These are phyloP conservation scores for Friedmanniomyces endolithicus DNA, from an alignment of 495 filamentous ascomycete species.

Conservation along the genomic window DNA sequence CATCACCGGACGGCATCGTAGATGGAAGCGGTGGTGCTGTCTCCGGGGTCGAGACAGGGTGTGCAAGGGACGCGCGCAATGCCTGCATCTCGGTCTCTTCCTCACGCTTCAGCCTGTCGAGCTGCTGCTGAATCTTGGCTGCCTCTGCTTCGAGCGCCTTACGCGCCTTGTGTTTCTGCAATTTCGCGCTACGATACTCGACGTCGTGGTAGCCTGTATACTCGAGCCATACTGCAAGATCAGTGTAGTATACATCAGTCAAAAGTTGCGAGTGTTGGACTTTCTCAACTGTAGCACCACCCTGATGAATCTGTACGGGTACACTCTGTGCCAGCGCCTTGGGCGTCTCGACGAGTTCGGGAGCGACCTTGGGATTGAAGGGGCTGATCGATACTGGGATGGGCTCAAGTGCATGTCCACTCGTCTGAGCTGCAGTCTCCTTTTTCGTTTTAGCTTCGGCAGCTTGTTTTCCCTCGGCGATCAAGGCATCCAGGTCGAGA, in stretches of 20 bases:
- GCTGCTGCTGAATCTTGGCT: constrained; percentile 20
- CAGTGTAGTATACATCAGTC: constrained; percentile 25
- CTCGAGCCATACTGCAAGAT: constrained; percentile 49
- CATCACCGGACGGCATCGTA: background rate
- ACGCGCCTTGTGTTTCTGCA: constrained; percentile 36
- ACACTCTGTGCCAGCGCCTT: background rate
- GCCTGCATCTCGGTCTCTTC: constrained; percentile 15
- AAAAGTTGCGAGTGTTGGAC: background rate
- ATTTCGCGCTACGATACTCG: constrained; percentile 36
- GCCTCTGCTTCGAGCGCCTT: constrained; percentile 27
- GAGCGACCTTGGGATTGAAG: background rate
- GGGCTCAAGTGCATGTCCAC: background rate
- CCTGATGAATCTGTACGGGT: background rate
- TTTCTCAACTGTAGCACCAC: background rate
- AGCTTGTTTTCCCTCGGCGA: constrained; percentile 10
- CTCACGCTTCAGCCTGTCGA: constrained; percentile 18
- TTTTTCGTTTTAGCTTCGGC: constrained; percentile 12
- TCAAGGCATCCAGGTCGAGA: constrained; percentile 3
- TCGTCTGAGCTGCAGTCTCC: background rate
- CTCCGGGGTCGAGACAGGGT: background rate
- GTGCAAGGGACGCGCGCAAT: constrained; percentile 3
- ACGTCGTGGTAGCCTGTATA: constrained; percentile 47
- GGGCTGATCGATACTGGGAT: background rate
- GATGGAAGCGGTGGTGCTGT: background rate
- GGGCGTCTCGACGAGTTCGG: background rate